Base-by-base conservation (phyloP, 352 stramenopile species). In the Thraustotheca clavata region DNA sequence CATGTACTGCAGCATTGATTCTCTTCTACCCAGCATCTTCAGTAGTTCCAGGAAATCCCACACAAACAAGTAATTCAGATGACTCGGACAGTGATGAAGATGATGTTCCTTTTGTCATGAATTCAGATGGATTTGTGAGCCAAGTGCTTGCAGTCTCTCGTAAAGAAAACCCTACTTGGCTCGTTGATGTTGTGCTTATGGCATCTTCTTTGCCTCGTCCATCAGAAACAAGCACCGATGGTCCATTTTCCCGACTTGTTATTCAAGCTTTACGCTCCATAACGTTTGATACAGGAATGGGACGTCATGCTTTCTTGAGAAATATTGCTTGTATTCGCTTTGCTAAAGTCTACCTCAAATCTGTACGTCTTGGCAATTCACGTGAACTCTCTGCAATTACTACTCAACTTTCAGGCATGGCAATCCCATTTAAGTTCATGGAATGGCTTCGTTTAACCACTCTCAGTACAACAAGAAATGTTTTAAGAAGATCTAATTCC, bases 341-440 rank as follows among this genome's bases (percentile, higher is more conserved):
- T 29, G 57, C 57, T 3, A 55, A 54, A 16, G 57, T 8, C 12
- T 20, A 32, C 5, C 57, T 65, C 22, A 43, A 43, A 12, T 12
- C 35, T 18, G 47, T 46, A 1, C 57, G 57, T 32, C 57, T 54
- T 12, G 41, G 4, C 38, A 39, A 65, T 20, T 14, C 27, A 20
- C 38, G 26, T 4, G 35, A 65, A 46, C 57, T 65, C 38, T 46
- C 57, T 31, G 33, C 36, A 11, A 16, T 54, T 18, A 47, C 46
- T 24, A 54, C 57, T 11, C 57, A 43, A 16, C 39, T 65, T 6
- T 57, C 38, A 22, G 40, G 27, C 6, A 18, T 65, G 6, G 27
- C 35, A 3, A 43, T 65, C 34, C 57, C 57, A 16, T 65, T 65
- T 20, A 65, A 65, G 29, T 27, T 65, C 27, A 39, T 36, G 29